Evolutionary conservation across 164 flowering plant genomes (phyloP).

Genomic region (Nymphaea thermarum): DNA sequence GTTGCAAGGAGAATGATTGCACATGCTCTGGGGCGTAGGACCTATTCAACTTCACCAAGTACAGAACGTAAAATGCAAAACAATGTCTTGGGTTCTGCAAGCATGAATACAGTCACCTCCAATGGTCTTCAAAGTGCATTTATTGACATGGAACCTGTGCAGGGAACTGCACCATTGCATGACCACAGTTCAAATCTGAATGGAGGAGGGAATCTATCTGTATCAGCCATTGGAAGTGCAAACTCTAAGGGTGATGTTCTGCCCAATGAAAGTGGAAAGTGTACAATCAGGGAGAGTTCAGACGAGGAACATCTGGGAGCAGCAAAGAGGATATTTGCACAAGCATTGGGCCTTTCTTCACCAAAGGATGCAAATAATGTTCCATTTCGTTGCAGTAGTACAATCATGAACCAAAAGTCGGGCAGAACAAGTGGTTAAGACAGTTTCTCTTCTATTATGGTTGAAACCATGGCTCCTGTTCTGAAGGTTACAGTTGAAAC

Average conservation of each 20-base stretch:
- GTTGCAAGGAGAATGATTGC: slow-evolving; percentile 96
- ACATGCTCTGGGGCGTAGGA: slow-evolving; percentile 74
- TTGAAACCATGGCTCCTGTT: too few species aligned
- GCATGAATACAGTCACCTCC: slow-evolving; percentile 6
- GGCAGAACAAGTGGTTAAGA: neutral
- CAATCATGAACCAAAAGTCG: neutral
- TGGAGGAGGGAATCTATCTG: neutral
- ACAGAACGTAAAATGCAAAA: neutral
- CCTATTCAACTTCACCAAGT: slow-evolving; percentile 7
- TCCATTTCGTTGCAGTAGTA: neutral
- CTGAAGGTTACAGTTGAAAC: too few species aligned
- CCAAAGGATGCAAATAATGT: neutral
- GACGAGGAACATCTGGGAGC: slow-evolving; percentile 62
- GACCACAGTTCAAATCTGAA: neutral
- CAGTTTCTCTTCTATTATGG: neutral
- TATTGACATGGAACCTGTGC: neutral
- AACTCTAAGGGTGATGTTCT: slow-evolving; percentile 3
- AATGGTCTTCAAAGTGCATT: neutral
- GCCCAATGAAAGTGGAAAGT: slow-evolving; percentile 16
- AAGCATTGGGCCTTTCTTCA: slow-evolving; percentile 41
- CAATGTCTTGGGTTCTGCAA: neutral
- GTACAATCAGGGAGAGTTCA: slow-evolving; percentile 14
- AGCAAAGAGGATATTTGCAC: slow-evolving; percentile 83
- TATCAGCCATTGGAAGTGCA: neutral
- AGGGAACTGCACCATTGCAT: neutral